A percentile compares a stretch with the other conserved stretches of the same genome.
Conservation (phyloP, 1,284 basidiomycete species). For the Violaceomyces palustris region DNA sequence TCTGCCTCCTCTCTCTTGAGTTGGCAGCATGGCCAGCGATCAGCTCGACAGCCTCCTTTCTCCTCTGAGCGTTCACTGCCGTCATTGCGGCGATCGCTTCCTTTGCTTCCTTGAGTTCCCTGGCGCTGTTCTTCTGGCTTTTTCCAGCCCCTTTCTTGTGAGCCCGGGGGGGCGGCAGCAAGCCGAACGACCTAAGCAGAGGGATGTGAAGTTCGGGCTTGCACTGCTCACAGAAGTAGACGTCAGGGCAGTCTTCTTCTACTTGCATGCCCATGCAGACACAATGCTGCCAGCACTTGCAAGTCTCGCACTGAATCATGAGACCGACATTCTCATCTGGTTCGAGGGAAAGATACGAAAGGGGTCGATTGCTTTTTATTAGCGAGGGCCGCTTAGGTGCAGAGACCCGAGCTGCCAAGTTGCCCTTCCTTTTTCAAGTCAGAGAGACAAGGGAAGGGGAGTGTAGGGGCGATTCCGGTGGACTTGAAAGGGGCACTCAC, state of each 20-base stretch:
- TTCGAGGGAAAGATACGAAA: constrained; percentile 24
- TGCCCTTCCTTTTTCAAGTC: no score
- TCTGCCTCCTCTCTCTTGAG: background rate
- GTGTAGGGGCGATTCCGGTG: background rate
- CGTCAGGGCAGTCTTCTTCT: constrained; percentile 63
- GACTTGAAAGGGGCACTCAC: constrained; percentile 57
- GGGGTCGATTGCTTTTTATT: background rate
- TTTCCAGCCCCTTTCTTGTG: constrained; percentile 37
- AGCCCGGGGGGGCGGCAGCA: constrained; percentile 26
- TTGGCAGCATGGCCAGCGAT: background rate
- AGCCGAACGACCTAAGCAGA: constrained; percentile 42
- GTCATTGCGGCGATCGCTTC: constrained; percentile 45
- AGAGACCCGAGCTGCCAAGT: background rate
- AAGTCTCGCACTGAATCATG: constrained; percentile 96
- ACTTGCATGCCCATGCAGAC: constrained; percentile 88
- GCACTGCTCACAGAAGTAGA: constrained; percentile 87
- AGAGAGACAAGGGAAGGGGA: background rate
- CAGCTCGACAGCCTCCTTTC: background rate
- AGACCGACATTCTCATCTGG: constrained; percentile 63
- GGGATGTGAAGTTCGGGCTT: constrained; percentile 72
- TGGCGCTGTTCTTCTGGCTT: constrained; percentile 26
- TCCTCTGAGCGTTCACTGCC: constrained; percentile 41
- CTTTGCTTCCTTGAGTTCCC: constrained; percentile 48
- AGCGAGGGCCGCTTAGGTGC: background rate
- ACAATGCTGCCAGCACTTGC: constrained; percentile 97